phyloP scores from a whole-genome alignment of 805 yeast species.

The Pichia rugopelliculosa region DNA sequence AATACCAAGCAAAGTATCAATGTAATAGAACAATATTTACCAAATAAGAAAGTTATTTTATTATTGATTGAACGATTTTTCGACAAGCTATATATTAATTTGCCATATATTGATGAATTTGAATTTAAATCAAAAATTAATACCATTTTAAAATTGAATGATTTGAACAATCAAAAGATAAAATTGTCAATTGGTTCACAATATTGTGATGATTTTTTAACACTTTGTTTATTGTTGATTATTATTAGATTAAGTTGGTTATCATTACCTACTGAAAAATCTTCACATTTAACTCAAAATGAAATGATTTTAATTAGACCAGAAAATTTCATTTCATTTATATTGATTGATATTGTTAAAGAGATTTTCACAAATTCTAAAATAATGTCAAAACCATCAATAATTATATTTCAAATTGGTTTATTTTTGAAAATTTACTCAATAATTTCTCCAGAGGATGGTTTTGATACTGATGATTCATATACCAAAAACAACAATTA shows the following conservation, averaged over 20 bases:
- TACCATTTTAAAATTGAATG: constrained; percentile 38
- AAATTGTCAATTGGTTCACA: constrained; percentile 26
- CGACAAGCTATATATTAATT: constrained; percentile 49
- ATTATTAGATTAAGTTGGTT: constrained; percentile 50
- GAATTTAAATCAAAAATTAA: constrained; percentile 37
- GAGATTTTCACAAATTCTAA: constrained; percentile 37
- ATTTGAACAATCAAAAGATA: constrained; percentile 27
- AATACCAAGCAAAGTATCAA: constrained; percentile 33
- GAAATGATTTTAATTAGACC: constrained; percentile 31
- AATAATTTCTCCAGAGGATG: constrained; percentile 52
- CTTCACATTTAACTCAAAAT: constrained; percentile 25
- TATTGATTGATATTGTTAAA: constrained; percentile 37
- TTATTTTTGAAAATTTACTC: constrained; percentile 49
- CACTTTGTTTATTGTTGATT: constrained; percentile 44
- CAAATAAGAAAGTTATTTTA: constrained; percentile 50
- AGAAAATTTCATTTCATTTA: constrained; percentile 35
- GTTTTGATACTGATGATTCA: constrained; percentile 36
- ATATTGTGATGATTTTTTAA: constrained; percentile 38
- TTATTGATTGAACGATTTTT: constrained; percentile 52
- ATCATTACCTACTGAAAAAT: constrained; percentile 38
- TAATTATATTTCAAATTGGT: constrained; percentile 53
- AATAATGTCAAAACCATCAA: constrained; percentile 36
- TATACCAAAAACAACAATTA: constrained; percentile 23
- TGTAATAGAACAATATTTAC: constrained; percentile 41
- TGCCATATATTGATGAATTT: constrained; percentile 61